These are phyloP conservation scores for Aspergillus incahuasiensis DNA, from an alignment of 495 filamentous ascomycete genomes.

Conservation along the genomic window DNA sequence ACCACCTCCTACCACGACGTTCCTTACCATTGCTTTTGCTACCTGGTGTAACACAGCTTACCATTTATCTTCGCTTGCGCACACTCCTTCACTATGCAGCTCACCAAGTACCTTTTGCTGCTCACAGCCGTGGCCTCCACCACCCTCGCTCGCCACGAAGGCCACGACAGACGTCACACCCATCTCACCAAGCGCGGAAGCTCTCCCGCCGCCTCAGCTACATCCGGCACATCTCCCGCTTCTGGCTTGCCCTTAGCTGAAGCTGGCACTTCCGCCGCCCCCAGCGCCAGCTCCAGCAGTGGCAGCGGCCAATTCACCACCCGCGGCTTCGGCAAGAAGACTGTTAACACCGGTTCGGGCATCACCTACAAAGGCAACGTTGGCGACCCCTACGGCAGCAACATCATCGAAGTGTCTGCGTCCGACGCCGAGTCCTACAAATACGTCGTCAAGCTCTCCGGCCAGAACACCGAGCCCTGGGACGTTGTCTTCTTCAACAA, in stretches of 20 bases:
- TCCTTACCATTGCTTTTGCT: conserved; percentile 7
- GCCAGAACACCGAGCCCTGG: conserved; percentile 33
- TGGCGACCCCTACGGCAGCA: conserved; percentile 49
- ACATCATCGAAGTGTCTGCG: conserved; percentile 43
- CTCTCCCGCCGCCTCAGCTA: conserved; percentile 13
- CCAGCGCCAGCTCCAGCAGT: conserved; percentile 19
- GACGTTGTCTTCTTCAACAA: conserved; percentile 53
- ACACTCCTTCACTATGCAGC: conserved; percentile 27
- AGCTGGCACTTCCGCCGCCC: neutral
- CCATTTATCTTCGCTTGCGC: conserved; percentile 1
- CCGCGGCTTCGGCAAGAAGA: conserved; percentile 30
- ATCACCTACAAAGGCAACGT: conserved; percentile 44
- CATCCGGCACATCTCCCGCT: conserved; percentile 13
- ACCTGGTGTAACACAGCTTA: conserved; percentile 10
- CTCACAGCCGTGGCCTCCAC: conserved; percentile 32
- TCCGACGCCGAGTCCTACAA: conserved; percentile 35
- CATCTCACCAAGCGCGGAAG: neutral
- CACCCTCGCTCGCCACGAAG: conserved; percentile 21
- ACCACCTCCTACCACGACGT: conserved; percentile 6
- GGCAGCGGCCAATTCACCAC: conserved; percentile 23
- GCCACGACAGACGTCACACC: conserved; percentile 26
- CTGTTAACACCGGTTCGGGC: conserved; percentile 17
- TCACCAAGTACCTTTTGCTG: conserved; percentile 36
- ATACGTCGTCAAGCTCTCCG: conserved; percentile 44
- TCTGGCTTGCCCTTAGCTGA: conserved; percentile 22